phyloP scores from a whole-genome alignment of 148 eudicot genomes.

The Rhododendron kiyosumense region DNA sequence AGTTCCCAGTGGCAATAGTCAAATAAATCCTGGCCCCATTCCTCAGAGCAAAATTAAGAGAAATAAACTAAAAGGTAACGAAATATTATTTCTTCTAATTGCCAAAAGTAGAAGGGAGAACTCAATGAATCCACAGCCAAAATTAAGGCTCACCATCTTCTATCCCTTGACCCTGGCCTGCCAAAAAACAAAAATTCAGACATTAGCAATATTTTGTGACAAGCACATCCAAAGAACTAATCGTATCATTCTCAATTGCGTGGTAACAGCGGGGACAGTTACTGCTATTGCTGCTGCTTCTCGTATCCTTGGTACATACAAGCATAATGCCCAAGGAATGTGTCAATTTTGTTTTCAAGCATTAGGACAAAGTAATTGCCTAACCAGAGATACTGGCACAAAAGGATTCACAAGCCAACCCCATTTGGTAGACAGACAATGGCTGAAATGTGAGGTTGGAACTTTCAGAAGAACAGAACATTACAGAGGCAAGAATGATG shows the following conservation, averaged over 20 bases:
- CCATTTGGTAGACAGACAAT: not conserved
- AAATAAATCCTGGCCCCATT: slow-evolving; percentile 6
- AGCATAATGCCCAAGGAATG: not conserved
- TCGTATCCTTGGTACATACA: not conserved
- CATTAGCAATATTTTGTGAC: slow-evolving; percentile 2
- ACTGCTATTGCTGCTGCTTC: not conserved
- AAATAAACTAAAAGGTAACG: slow-evolving; percentile 14
- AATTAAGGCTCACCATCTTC: slow-evolving; percentile 34
- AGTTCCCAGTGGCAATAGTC: slow-evolving; percentile 1
- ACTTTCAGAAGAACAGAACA: not conserved
- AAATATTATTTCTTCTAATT: slow-evolving; percentile 27
- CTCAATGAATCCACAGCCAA: slow-evolving; percentile 34
- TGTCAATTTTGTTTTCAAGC: not conserved
- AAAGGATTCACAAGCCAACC: not conserved
- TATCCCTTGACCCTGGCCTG: slow-evolving; percentile 40
- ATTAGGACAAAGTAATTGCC: not conserved
- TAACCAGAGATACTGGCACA: not conserved
- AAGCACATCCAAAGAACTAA: not conserved
- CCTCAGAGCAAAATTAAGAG: slow-evolving; percentile 11
- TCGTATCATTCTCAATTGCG: not conserved
- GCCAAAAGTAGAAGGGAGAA: slow-evolving; percentile 25
- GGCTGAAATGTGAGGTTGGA: not conserved
- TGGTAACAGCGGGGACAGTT: not conserved
- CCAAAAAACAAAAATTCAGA: slow-evolving; percentile 14
- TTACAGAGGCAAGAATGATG: not conserved